A percentile compares a stretch with the other conserved stretches of the same genome.
Conservation (phyloP, 148 eudicot genomes). For the Amaranthus hypochondriacus region DNA sequence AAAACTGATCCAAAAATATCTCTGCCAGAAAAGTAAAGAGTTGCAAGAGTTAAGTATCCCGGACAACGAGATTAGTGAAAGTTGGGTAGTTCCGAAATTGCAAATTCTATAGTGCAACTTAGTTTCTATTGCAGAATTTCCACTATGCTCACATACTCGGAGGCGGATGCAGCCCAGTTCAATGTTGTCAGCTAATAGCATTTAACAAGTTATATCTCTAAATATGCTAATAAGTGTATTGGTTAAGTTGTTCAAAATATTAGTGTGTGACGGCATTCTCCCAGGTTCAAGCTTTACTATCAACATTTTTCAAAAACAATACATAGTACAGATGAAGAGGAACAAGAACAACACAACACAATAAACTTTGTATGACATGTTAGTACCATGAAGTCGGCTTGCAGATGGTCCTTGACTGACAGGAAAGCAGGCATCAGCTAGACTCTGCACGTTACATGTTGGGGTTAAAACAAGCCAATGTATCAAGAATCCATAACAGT, state of each 20-base stretch:
- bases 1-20: conserved; percentile 81
- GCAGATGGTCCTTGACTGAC: conserved; percentile 65
- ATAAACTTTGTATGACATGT: neutral
- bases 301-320: no score
- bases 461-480: conserved; percentile 11
- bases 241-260: no score
- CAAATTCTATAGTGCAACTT: neutral
- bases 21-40: conserved; percentile 36
- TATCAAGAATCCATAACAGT: conserved; percentile 4
- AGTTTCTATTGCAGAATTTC: neutral
- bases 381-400: conserved; percentile 81
- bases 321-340: neutral
- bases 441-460: conserved; percentile 49
- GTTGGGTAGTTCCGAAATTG: neutral
- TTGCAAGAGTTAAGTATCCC: neutral
- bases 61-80: neutral
- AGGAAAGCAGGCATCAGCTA: conserved; percentile 83
- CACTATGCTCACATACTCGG: neutral
- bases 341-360: neutral
- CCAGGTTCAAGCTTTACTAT: neutral
- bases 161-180: no score
- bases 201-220: no score
- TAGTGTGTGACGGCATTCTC: no score
- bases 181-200: no score
- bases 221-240: no score